These are phyloP conservation scores for Pseudohalonectria lignicola DNA, from an alignment of 2,329 filamentous ascomycete genomes.

Conservation along the genomic window DNA sequence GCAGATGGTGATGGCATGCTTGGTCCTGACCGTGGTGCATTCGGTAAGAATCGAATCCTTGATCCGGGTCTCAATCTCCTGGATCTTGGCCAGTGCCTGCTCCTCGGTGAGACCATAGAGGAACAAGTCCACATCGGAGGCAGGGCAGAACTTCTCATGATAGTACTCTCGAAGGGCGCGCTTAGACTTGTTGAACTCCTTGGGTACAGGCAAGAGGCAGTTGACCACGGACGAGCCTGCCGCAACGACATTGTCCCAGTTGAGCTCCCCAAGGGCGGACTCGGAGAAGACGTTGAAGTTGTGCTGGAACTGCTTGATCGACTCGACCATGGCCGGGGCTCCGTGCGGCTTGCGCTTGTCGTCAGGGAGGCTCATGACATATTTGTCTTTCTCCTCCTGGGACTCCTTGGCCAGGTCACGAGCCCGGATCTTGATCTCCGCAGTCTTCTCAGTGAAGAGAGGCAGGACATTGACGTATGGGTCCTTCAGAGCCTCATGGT, in stretches of 20 bases:
- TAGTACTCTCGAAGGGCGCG: slow-evolving; percentile 61
- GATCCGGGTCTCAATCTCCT: slow-evolving; percentile 65
- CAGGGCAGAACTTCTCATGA: slow-evolving; percentile 69
- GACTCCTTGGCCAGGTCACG: slow-evolving; percentile 47
- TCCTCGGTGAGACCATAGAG: slow-evolving; percentile 70
- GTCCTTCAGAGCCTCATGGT: slow-evolving; percentile 44
- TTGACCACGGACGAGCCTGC: slow-evolving; percentile 76
- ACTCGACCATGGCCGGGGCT: slow-evolving; percentile 55
- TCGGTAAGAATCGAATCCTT: slow-evolving; percentile 72
- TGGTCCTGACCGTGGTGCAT: slow-evolving; percentile 73
- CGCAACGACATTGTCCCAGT: slow-evolving; percentile 75
- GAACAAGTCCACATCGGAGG: slow-evolving; percentile 81
- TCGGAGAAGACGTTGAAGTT: slow-evolving; percentile 81
- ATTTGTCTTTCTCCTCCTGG: slow-evolving; percentile 48
- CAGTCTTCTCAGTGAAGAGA: slow-evolving; percentile 47
- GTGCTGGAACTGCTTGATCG: slow-evolving; percentile 57
- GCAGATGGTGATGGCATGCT: slow-evolving; percentile 74
- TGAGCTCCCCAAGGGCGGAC: slow-evolving; percentile 60
- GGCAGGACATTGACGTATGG: slow-evolving; percentile 53
- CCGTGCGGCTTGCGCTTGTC: slow-evolving; percentile 51
- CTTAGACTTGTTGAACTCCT: slow-evolving; percentile 50
- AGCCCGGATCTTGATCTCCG: slow-evolving; percentile 49
- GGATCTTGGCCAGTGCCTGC: slow-evolving; percentile 72
- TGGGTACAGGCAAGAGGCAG: slow-evolving; percentile 60
- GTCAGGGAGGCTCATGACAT: slow-evolving; percentile 57